Percentiles rank a stretch among this genome's conserved stretches.
phyloP scores from a whole-genome alignment of 495 filamentous ascomycete species.

The Aspergillus hancockii region DNA sequence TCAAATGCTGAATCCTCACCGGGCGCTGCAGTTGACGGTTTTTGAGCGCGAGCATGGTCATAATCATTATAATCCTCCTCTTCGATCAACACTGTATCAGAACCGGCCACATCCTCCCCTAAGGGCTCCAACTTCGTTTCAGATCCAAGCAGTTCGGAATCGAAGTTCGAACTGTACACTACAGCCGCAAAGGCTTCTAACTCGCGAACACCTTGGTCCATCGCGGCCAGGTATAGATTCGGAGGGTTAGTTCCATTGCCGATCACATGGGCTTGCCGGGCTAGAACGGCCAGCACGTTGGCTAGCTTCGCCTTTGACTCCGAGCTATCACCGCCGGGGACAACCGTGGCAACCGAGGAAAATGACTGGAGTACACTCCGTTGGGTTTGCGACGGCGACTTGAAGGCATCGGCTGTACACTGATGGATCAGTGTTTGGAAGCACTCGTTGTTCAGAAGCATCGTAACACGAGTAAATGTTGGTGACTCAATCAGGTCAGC shows the following conservation, averaged over 20 bases:
- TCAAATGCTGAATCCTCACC: slow-evolving; percentile 39
- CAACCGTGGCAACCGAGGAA: slow-evolving; percentile 42
- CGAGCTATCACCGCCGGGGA: slow-evolving; percentile 27
- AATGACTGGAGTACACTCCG: slow-evolving; percentile 46
- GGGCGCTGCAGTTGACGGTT: background rate
- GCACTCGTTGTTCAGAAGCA: slow-evolving; percentile 80
- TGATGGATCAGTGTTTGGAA: slow-evolving; percentile 82
- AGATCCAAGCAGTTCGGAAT: slow-evolving; percentile 57
- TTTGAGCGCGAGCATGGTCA: slow-evolving; percentile 6
- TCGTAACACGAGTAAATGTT: slow-evolving; percentile 78
- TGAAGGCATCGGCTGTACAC: slow-evolving; percentile 75
- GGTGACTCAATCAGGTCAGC: slow-evolving; percentile 95
- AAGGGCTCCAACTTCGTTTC: slow-evolving; percentile 18
- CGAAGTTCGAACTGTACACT: slow-evolving; percentile 90
- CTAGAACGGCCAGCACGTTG: slow-evolving; percentile 82
- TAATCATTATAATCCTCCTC: slow-evolving; percentile 21
- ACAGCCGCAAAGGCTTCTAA: slow-evolving; percentile 94
- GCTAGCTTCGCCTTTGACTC: slow-evolving; percentile 75
- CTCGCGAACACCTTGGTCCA: slow-evolving; percentile 76
- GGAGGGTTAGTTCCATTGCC: slow-evolving; percentile 66
- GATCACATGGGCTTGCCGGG: slow-evolving; percentile 85
- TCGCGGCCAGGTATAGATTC: slow-evolving; percentile 85
- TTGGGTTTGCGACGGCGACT: slow-evolving; percentile 49
- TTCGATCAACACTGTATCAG: slow-evolving; percentile 30
- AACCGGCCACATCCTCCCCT: slow-evolving; percentile 14